Evolutionary conservation across 768 basidiomycete genomes (phyloP).

Genomic region (Psilocybe azurescens): DNA sequence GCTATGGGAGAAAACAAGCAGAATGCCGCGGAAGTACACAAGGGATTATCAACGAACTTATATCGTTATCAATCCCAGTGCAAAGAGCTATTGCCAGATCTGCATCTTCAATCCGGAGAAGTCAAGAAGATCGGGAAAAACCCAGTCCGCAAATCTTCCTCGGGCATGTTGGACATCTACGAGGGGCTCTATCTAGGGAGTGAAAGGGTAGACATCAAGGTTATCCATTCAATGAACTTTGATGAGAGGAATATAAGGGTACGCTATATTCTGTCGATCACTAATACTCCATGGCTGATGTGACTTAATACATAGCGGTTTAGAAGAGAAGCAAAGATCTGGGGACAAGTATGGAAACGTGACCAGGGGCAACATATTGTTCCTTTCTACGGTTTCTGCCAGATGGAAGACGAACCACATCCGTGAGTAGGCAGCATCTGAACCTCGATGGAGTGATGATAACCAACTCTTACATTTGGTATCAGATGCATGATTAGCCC

Average conservation of each 20-base stretch:
- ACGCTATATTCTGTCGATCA: constrained; percentile 9
- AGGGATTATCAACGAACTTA: constrained; percentile 52
- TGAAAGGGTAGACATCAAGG: constrained; percentile 63
- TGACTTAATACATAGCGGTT: constrained; percentile 44
- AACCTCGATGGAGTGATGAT: not conserved
- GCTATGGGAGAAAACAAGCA: constrained; percentile 37
- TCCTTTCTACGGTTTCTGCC: constrained; percentile 63
- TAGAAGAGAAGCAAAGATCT: constrained; percentile 56
- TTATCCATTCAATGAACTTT: constrained; percentile 55
- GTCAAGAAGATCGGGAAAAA: constrained; percentile 52
- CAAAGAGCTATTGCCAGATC: constrained; percentile 51
- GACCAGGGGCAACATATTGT: constrained; percentile 58
- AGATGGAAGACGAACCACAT: constrained; percentile 55
- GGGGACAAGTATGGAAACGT: constrained; percentile 56
- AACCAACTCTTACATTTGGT: not conserved
- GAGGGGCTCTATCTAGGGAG: constrained; percentile 58
- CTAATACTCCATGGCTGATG: not conserved
- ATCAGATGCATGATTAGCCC: constrained; percentile 61
- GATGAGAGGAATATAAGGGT: constrained; percentile 50
- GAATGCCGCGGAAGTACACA: constrained; percentile 39
- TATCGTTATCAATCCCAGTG: constrained; percentile 55
- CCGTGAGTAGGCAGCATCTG: constrained; percentile 42
- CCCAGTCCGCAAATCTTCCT: constrained; percentile 55
- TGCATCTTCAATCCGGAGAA: constrained; percentile 57
- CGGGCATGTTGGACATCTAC: constrained; percentile 50